Percentiles rank a stretch among this genome's conserved stretches.
Conservation (phyloP, 2,329 filamentous ascomycete species). For the Mycogone perniciosa region DNA sequence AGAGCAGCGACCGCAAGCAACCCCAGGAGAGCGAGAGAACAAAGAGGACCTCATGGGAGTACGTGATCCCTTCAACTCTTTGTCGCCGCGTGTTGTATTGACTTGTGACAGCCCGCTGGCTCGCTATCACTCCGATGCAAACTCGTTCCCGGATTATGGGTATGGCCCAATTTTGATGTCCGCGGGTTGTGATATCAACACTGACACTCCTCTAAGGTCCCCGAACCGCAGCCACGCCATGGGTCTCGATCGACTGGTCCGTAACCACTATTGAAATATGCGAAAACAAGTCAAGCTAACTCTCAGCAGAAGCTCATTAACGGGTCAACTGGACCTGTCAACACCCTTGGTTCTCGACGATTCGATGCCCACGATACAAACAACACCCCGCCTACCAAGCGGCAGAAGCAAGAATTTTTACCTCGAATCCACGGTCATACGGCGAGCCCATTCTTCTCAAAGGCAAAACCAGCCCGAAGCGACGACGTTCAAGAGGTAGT, state of each 20-base stretch:
- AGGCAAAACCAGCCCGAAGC: neutral
- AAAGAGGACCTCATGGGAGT: constrained; percentile 27
- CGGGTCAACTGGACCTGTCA: constrained; percentile 14
- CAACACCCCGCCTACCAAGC: constrained; percentile 18
- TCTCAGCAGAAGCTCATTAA: constrained; percentile 20
- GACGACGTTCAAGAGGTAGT: neutral
- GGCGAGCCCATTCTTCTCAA: constrained; percentile 3
- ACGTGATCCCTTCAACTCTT: constrained; percentile 14
- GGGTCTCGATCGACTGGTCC: constrained; percentile 20
- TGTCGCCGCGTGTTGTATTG: constrained; percentile 2
- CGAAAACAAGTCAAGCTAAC: neutral
- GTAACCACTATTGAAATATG: constrained; percentile 4
- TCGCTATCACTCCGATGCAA: constrained; percentile 31
- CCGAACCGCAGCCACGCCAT: constrained; percentile 16
- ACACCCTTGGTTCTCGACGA: constrained; percentile 16
- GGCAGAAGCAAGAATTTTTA: constrained; percentile 13
- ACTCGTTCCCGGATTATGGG: constrained; percentile 39
- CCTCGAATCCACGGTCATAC: neutral
- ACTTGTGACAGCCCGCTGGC: constrained; percentile 23
- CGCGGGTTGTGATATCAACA: constrained; percentile 5
- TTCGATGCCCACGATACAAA: neutral
- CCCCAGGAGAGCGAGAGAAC: constrained; percentile 14
- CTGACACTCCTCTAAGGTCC: constrained; percentile 21
- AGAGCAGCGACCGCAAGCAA: constrained; percentile 5
- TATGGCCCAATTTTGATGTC: constrained; percentile 18